phyloP scores from a whole-genome alignment of 2,329 filamentous ascomycete species.

The Exophiala viscosa region DNA sequence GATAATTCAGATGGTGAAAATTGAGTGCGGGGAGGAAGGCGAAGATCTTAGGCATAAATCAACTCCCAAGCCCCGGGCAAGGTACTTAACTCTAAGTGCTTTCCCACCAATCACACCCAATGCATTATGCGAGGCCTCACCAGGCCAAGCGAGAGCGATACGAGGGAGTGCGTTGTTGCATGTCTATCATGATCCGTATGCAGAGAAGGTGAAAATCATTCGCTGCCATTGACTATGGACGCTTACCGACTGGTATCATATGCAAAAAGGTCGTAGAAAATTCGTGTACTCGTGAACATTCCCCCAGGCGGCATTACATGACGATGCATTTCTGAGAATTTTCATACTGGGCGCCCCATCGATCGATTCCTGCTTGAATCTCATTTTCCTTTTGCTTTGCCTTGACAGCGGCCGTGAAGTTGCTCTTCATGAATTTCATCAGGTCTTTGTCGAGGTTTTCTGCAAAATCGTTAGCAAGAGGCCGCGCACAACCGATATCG shows the following conservation, averaged over 20 bases:
- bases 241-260: too few relatives aligned
- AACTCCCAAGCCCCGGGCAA: background rate
- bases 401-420: constrained; percentile 69
- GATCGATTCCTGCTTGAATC: constrained; percentile 67
- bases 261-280: background rate
- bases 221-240: background rate
- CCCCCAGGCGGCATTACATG: constrained; percentile 22
- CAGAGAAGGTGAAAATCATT: too few relatives aligned
- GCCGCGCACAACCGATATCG: background rate
- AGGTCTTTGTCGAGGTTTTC: constrained; percentile 68
- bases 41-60: background rate
- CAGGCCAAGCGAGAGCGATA: background rate
- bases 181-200: too few relatives aligned
- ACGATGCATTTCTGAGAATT: constrained; percentile 34
- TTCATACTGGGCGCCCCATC: constrained; percentile 65
- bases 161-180: too few relatives aligned
- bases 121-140: constrained; percentile 6
- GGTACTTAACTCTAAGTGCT: too few relatives aligned
- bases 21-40: background rate
- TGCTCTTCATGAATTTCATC: constrained; percentile 66
- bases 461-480: constrained; percentile 29
- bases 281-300: background rate
- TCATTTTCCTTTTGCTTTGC: constrained; percentile 70
- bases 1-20: background rate
- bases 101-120: constrained; percentile 5